Evolutionary conservation across 1,284 basidiomycete species (phyloP).

Genomic region (Trametes hirsuta): DNA sequence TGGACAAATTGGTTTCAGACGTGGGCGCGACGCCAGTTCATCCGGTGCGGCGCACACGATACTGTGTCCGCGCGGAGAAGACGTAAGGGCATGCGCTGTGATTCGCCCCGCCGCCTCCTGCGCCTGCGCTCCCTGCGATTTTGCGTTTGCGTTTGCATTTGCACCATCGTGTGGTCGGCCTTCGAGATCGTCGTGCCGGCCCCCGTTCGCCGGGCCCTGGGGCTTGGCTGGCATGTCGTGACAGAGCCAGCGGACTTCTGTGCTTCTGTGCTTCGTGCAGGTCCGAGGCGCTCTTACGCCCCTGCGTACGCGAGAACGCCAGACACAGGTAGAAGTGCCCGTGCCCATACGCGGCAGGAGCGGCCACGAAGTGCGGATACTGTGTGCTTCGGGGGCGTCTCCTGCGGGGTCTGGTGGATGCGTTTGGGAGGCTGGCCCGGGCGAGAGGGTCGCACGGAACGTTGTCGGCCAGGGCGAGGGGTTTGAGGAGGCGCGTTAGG

Average conservation of each 20-base stretch:
- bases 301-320: background rate
- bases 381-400: slow-evolving; percentile 5
- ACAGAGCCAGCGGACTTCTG: background rate
- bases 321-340: slow-evolving; percentile 1
- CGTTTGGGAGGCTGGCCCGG: background rate
- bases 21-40: no score
- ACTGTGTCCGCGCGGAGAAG: background rate
- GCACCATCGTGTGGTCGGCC: no score
- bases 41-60: background rate
- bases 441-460: no score
- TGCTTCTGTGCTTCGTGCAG: background rate
- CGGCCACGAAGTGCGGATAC: background rate
- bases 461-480: no score
- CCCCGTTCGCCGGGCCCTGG: background rate
- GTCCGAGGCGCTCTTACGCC: background rate
- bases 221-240: background rate
- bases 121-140: no score
- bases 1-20: no score
- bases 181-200: background rate
- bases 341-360: slow-evolving; percentile 3
- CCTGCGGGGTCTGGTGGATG: background rate
- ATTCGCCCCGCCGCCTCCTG: background rate
- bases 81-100: slow-evolving; percentile 1
- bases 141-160: no score
- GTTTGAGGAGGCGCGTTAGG: no score